Percentiles rank a stretch among this genome's conserved stretches.
phyloP scores from a whole-genome alignment of 2,329 filamentous ascomycete species.

The Beauveria sp. region DNA sequence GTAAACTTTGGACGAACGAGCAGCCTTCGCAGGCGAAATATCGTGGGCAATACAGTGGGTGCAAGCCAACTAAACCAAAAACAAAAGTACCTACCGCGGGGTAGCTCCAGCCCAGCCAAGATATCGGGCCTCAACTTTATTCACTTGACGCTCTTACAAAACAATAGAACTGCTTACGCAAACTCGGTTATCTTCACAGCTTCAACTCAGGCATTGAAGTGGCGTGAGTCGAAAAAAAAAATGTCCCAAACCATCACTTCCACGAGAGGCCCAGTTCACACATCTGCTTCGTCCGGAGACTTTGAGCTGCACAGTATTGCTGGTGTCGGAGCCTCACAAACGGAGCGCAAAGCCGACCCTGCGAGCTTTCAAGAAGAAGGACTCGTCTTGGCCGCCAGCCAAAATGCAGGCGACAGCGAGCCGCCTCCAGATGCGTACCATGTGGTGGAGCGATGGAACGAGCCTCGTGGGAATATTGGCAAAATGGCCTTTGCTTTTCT shows the following conservation, averaged over 20 bases:
- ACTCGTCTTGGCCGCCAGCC: neutral
- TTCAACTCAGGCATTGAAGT: no score
- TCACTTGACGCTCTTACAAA: no score
- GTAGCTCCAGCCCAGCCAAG: no score
- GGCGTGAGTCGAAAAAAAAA: neutral
- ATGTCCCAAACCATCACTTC: constrained; percentile 3
- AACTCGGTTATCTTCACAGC: no score
- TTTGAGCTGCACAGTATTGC: neutral
- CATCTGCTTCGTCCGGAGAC: neutral
- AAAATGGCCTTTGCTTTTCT: constrained; percentile 40
- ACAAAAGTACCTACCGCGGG: no score
- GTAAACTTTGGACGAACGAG: no score
- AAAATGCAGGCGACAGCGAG: neutral
- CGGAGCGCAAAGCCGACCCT: neutral
- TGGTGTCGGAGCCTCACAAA: neutral
- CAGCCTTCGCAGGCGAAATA: no score
- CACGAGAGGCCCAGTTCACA: neutral
- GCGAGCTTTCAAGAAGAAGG: neutral
- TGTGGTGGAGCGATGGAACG: constrained; percentile 28
- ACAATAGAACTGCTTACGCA: no score
- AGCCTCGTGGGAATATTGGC: constrained; percentile 24
- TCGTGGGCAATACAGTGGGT: no score
- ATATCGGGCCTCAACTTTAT: no score
- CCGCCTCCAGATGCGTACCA: constrained; percentile 21
- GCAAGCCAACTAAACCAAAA: no score